Base-by-base conservation (phyloP, 306 rosid species). In the Leucaena leucocephala region DNA sequence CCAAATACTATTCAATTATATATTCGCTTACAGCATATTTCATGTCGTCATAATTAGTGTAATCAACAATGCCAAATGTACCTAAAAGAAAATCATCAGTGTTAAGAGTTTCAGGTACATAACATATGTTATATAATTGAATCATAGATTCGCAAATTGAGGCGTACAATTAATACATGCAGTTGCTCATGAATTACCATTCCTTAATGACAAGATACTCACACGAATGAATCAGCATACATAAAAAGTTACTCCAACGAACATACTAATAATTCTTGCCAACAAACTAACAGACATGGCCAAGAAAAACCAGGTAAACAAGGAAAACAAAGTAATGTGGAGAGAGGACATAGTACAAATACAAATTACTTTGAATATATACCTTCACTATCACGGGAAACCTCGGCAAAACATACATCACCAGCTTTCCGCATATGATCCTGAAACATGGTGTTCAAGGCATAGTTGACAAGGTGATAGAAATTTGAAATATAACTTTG, bases 401-500 rank as follows among this genome's bases (percentile, higher is more conserved):
- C 97, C 90, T 96, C 99, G 64, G 98, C 97, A 89, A 96, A 96
- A 78, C 98, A 96, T 34, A 96, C 99, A 81, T 96, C 98, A 77
- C 99, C 99, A 87, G 99, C 99, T 82, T 91, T 96, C 42, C 99
- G 94, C 99, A 96, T 96, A 85, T 93, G 99, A 88, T 96, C 99
- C 99, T 96, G 90, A 84, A 82, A 83, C 33, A 83, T 43, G 66
- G 59, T 61, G 46, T 70, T n/a, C 59, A 63, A 50, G 61, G 65
- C 42, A 81, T 43, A 36, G 39, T 27, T 40, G 78, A 16, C 11
- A 59, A 69, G 35, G 46, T 27, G 40, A 57, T 16, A 36, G 39
- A 64, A 48, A 64, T 72, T 80, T 16, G 27, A 76, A 40, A 43
- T 35, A 33, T 33, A 77, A 46, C 12, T 50, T 9, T 57, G 9